Base-by-base conservation (phyloP, 1,139 yeast species). In the Chernovozyma aurita region DNA sequence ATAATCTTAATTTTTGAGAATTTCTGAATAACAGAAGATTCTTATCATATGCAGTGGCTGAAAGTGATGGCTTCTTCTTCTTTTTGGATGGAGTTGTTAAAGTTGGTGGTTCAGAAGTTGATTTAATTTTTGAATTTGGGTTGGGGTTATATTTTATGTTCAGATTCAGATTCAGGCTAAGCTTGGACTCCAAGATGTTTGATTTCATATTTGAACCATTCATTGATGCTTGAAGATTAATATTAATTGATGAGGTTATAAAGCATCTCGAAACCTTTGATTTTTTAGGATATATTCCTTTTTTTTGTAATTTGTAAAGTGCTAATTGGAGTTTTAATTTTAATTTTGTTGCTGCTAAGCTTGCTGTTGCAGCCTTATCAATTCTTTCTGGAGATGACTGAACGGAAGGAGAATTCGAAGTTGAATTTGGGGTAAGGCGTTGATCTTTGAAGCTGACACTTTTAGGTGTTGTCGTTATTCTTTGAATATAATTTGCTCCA, bases 261-360 rank as follows among this genome's bases (percentile, higher is more conserved):
- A 28, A 27, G 4, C 18, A 18, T 12, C 21, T 22, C 16, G 13
- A 12, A 15, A 13, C 21, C 9, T 18, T 18, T 4, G 21, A 13
- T 9, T 33, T 21, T 7, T 16, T 16, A 5, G 16, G 24, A 22
- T 24, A 27, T 11, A 29, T n/a, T 16, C 40, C 40, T 24, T 31
- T 33, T 22, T 37, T 46, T 18, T 59, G 75, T 39, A 85, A 75
- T 54, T 85, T 86, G 63, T 78, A 85, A 49, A 83, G 75, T 1
- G 97, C 97, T 47, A 86, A 63, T 52, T 80, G 84, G 28, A 87
- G 70, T 49, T 90, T 78, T 48, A 80, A 65, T 52, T 81, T 81
- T 50, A 86, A 69, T 51, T 77, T 75, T 34, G 82, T 69, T 12
- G 90, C 88, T 21, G 78, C 71, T 42, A 60, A 53, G 26, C 57